phyloP scores from a whole-genome alignment of 768 basidiomycete genomes.

The Amanita exitialis region DNA sequence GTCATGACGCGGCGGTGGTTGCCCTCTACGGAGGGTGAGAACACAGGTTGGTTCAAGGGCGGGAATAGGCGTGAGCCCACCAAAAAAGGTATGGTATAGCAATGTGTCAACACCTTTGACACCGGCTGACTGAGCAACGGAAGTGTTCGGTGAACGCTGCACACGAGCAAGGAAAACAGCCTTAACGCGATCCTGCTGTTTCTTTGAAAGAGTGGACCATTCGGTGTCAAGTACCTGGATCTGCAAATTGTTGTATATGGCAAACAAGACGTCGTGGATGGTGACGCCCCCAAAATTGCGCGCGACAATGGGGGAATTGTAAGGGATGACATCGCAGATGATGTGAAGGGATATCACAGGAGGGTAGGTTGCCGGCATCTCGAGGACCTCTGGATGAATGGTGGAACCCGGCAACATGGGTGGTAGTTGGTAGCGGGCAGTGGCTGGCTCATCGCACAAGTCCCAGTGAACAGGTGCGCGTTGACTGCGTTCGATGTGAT shows the following conservation, averaged over 20 bases:
- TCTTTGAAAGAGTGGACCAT: slow-evolving; percentile 30
- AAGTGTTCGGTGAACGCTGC: slow-evolving; percentile 24
- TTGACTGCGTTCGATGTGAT: not conserved
- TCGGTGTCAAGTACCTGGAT: slow-evolving; percentile 28
- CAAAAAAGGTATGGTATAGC: slow-evolving; percentile 37
- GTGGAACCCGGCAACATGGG: not conserved
- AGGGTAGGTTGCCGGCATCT: slow-evolving; percentile 33
- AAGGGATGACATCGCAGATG: slow-evolving; percentile 35
- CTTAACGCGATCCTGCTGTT: slow-evolving; percentile 32
- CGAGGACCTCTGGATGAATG: slow-evolving; percentile 22
- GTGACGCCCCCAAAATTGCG: slow-evolving; percentile 38
- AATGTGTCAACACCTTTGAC: slow-evolving; percentile 41
- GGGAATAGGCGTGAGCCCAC: slow-evolving; percentile 34
- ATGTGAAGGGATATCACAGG: slow-evolving; percentile 26
- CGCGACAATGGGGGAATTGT: slow-evolving; percentile 30
- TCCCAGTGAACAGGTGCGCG: slow-evolving; percentile 1
- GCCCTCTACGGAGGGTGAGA: slow-evolving; percentile 26
- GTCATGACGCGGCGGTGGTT: not conserved
- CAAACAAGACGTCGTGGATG: slow-evolving; percentile 36
- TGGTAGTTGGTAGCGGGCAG: not conserved
- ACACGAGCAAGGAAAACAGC: slow-evolving; percentile 36
- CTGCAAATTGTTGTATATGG: slow-evolving; percentile 31
- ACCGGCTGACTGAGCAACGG: slow-evolving; percentile 25
- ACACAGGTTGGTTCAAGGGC: slow-evolving; percentile 30
- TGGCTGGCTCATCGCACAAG: not conserved